Evolutionary conservation across 768 basidiomycete species (phyloP).

Genomic region (Kwoniella dejecticola): DNA sequence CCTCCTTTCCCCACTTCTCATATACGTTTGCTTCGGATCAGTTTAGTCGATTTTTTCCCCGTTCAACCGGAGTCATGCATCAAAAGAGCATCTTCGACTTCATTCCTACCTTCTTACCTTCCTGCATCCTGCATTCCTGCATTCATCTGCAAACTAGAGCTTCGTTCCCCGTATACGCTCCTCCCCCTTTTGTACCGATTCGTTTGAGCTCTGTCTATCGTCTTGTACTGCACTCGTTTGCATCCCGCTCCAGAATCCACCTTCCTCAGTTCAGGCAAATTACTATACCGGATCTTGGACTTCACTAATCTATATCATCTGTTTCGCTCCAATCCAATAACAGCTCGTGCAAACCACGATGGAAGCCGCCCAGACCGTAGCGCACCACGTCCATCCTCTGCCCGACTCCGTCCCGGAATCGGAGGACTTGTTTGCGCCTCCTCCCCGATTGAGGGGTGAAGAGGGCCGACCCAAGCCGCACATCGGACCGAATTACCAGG

Average conservation of each 20-base stretch:
- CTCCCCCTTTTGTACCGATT: too few species aligned
- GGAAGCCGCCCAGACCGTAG: constrained; percentile 13
- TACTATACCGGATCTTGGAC: too few species aligned
- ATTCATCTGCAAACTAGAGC: neutral
- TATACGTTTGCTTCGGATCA: too few species aligned
- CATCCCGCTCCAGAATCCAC: too few species aligned
- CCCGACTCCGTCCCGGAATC: constrained; percentile 41
- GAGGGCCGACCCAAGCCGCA: constrained; percentile 70
- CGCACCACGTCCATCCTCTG: constrained; percentile 33
- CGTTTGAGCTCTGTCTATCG: too few species aligned
- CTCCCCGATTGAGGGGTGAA: constrained; percentile 66
- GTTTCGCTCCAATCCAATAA: neutral
- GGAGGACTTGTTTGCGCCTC: constrained; percentile 66
- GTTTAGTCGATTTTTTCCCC: too few species aligned
- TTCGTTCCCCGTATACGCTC: neutral
- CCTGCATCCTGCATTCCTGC: neutral
- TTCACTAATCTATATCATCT: neutral
- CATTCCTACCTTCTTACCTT: too few species aligned
- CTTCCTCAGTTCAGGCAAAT: too few species aligned
- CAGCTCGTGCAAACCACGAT: constrained; percentile 3
- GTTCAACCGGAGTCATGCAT: too few species aligned
- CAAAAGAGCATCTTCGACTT: too few species aligned
- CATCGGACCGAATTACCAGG: constrained; percentile 74
- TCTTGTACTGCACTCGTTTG: too few species aligned
- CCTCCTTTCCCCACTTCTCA: neutral